A percentile compares a stretch with the other conserved stretches of the same genome.
phyloP scores from a whole-genome alignment of 345 rosid genomes.

The Moricandia moricandioides region DNA sequence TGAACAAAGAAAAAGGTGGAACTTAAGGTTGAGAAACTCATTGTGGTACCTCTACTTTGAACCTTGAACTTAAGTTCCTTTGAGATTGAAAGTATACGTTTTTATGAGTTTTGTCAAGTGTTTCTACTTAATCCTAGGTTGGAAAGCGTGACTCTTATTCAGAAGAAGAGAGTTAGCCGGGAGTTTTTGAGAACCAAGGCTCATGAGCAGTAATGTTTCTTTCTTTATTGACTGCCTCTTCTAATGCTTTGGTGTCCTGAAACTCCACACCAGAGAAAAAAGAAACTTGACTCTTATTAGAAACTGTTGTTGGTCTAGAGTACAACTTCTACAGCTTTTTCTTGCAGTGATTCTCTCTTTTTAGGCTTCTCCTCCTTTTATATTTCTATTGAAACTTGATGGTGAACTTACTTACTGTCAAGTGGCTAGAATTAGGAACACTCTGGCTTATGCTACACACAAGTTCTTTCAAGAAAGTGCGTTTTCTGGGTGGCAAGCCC shows the following conservation, averaged over 20 bases:
- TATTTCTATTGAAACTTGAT: background rate
- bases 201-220: conserved; percentile 70
- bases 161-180: conserved; percentile 90
- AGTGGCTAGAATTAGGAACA: conserved; percentile 95
- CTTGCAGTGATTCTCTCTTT: background rate
- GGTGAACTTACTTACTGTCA: conserved; percentile 15
- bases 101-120: background rate
- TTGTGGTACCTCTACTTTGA: conserved; percentile 46
- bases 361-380: background rate
- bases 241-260: background rate
- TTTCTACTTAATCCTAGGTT: conserved; percentile 43
- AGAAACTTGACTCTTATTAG: background rate
- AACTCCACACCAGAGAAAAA: too few relatives aligned
- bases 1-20: conserved; percentile 92
- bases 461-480: conserved; percentile 93
- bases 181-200: conserved; percentile 96
- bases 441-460: conserved; percentile 93
- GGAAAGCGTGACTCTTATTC: conserved; percentile 91
- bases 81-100: background rate
- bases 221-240: background rate
- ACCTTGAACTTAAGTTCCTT: background rate
- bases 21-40: conserved; percentile 70
- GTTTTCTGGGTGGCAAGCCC: conserved; percentile 97
- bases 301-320: background rate
- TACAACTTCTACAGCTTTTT: background rate